Percentiles rank a stretch among this genome's conserved stretches.
phyloP scores from a whole-genome alignment of 805 yeast species.

The Pichia membranifaciens region DNA sequence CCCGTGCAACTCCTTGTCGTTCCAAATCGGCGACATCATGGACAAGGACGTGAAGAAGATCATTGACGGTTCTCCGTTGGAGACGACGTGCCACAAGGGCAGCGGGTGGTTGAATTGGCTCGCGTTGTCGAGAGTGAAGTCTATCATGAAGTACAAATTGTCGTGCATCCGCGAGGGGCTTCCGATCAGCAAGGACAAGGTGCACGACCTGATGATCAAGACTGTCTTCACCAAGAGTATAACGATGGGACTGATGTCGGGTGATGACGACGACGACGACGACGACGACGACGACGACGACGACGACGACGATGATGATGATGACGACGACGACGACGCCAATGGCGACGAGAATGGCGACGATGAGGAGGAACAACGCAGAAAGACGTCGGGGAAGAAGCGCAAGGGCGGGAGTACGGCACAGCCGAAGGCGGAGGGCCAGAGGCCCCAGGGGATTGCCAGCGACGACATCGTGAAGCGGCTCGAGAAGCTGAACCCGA shows the following conservation, averaged over 20 bases:
- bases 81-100: slow-evolving; percentile 44
- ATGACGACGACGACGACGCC: slow-evolving; percentile 31
- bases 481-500: slow-evolving; percentile 33
- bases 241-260: slow-evolving; percentile 14
- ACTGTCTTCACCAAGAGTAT: slow-evolving; percentile 20
- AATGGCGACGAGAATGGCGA: slow-evolving; percentile 21
- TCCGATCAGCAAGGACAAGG: slow-evolving; percentile 37
- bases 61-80: slow-evolving; percentile 35
- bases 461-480: slow-evolving; percentile 31
- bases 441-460: slow-evolving; percentile 21
- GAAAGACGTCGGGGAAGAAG: slow-evolving; percentile 10
- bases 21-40: slow-evolving; percentile 72
- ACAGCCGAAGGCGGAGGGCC: not conserved
- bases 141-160: slow-evolving; percentile 67
- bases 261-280: slow-evolving; percentile 27
- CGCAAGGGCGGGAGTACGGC: slow-evolving; percentile 9
- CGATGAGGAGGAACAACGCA: slow-evolving; percentile 18
- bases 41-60: slow-evolving; percentile 54
- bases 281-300: slow-evolving; percentile 24
- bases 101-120: slow-evolving; percentile 78
- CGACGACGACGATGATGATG: slow-evolving; percentile 17
- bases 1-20: slow-evolving; percentile 62
- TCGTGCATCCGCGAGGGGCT: slow-evolving; percentile 51
- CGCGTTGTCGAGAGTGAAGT: slow-evolving; percentile 58
- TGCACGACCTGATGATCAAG: slow-evolving; percentile 38